A percentile compares a stretch with the other conserved stretches of the same genome.
Conservation (phyloP, 768 basidiomycete species). For the Leccinellum albellum region DNA sequence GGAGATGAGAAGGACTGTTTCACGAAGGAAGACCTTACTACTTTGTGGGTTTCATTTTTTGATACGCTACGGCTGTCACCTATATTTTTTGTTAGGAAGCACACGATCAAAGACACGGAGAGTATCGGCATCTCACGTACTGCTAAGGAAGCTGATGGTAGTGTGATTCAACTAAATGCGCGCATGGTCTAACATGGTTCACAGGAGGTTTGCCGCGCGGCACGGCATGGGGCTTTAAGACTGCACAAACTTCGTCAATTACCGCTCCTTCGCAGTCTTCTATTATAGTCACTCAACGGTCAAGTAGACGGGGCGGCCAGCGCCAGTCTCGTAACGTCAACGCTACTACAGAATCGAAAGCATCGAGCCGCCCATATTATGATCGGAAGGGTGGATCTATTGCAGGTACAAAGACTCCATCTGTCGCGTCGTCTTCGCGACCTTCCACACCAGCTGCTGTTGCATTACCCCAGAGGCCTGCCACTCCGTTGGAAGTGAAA, state of each 20-base stretch:
- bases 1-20: conserved; percentile 98
- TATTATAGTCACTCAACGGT: conserved; percentile 31
- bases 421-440: conserved; percentile 52
- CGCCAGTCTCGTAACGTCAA: conserved; percentile 47
- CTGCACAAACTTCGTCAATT: conserved; percentile 16
- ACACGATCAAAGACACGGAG: conserved; percentile 88
- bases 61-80: background rate
- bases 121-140: conserved; percentile 46
- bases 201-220: conserved; percentile 59
- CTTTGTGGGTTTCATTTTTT: conserved; percentile 55
- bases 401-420: conserved; percentile 39
- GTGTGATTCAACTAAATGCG: background rate
- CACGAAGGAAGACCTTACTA: conserved; percentile 93
- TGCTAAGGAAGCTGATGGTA: conserved; percentile 60
- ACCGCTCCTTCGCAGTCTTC: conserved; percentile 17
- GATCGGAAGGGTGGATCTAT: conserved; percentile 42
- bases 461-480: conserved; percentile 39
- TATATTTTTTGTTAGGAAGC: conserved; percentile 55
- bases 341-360: conserved; percentile 34
- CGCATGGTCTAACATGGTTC: conserved; percentile 8
- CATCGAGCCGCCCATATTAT: conserved; percentile 32
- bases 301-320: conserved; percentile 41
- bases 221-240: conserved; percentile 60
- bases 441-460: conserved; percentile 50
- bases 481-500: conserved; percentile 43